phyloP scores from a whole-genome alignment of 2,329 filamentous ascomycete species.

The Xylariaceae sp. region DNA sequence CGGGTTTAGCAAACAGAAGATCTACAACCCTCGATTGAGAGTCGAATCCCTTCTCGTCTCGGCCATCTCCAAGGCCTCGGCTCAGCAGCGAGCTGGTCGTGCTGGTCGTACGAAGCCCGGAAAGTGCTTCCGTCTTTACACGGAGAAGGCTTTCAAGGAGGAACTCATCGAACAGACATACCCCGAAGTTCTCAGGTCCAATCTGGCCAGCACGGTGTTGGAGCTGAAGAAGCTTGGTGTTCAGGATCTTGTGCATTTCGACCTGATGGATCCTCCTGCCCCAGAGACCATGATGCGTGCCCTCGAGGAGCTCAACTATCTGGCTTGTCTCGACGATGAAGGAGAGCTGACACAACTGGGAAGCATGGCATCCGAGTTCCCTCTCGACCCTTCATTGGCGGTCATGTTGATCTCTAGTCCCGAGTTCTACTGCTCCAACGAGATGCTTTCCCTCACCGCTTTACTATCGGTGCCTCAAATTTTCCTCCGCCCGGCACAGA shows the following conservation, averaged over 20 bases:
- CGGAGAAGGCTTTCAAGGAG: slow-evolving; percentile 92
- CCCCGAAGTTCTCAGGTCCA: slow-evolving; percentile 90
- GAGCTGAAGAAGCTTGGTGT: slow-evolving; percentile 97
- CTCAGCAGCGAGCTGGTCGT: slow-evolving; percentile 96
- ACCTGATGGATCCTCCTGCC: slow-evolving; percentile 96
- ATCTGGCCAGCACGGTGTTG: slow-evolving; percentile 88
- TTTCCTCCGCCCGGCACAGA: slow-evolving; percentile 79
- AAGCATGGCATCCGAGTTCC: slow-evolving; percentile 86
- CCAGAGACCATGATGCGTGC: slow-evolving; percentile 98
- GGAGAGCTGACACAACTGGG: slow-evolving; percentile 86
- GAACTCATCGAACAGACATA: slow-evolving; percentile 97
- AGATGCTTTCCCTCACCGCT: slow-evolving; percentile 91
- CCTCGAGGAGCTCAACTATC: slow-evolving; percentile 93
- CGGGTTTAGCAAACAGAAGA: slow-evolving; percentile 98
- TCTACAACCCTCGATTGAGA: slow-evolving; percentile 94
- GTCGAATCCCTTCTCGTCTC: slow-evolving; percentile 97
- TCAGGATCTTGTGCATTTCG: slow-evolving; percentile 94
- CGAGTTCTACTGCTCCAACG: slow-evolving; percentile 98
- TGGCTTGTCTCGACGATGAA: slow-evolving; percentile 93
- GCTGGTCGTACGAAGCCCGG: slow-evolving; percentile 96
- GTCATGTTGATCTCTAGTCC: slow-evolving; percentile 98
- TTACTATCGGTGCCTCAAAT: slow-evolving; percentile 92
- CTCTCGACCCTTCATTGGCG: slow-evolving; percentile 85
- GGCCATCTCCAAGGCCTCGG: slow-evolving; percentile 94
- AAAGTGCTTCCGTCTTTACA: slow-evolving; percentile 97